These are phyloP conservation scores for Cyclotella distinguenda DNA, from an alignment of 108 stramenopile genomes.

Conservation along the genomic window DNA sequence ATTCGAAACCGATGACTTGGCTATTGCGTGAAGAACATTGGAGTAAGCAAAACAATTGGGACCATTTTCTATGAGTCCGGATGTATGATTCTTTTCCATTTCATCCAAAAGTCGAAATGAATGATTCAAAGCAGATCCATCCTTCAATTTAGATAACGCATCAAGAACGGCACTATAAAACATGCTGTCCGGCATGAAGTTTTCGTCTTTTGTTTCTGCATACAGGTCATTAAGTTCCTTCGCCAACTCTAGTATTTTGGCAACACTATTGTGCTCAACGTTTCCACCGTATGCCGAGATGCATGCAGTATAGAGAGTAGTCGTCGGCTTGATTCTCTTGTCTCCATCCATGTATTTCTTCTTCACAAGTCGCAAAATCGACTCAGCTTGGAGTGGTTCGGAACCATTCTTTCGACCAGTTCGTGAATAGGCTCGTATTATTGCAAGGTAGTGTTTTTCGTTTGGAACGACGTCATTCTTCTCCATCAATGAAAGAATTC, in stretches of 20 bases:
- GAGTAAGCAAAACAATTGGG: constrained; percentile 43
- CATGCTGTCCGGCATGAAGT: constrained; percentile 35
- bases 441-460: constrained; percentile 36
- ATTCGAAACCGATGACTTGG: constrained; percentile 18
- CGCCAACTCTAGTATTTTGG: constrained; percentile 26
- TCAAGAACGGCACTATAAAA: constrained; percentile 34
- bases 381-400: constrained; percentile 22
- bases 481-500: constrained; percentile 17
- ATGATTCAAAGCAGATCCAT: constrained; percentile 6
- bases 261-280: constrained; percentile 9
- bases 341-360: constrained; percentile 28
- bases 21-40: constrained; percentile 29
- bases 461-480: constrained; percentile 28
- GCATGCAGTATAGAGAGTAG: constrained; percentile 29
- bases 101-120: constrained; percentile 29
- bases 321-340: constrained; percentile 36
- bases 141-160: constrained; percentile 32
- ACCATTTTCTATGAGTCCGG: constrained; percentile 14
- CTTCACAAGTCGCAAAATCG: constrained; percentile 32
- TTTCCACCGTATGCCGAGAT: constrained; percentile 35
- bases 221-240: constrained; percentile 35
- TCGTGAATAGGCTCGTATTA: constrained; percentile 19
- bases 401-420: constrained; percentile 14
- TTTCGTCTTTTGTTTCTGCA: constrained; percentile 26
- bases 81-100: constrained; percentile 33